phyloP scores from a whole-genome alignment of 163 green algal genomes.

The Chloromonas sp. region DNA sequence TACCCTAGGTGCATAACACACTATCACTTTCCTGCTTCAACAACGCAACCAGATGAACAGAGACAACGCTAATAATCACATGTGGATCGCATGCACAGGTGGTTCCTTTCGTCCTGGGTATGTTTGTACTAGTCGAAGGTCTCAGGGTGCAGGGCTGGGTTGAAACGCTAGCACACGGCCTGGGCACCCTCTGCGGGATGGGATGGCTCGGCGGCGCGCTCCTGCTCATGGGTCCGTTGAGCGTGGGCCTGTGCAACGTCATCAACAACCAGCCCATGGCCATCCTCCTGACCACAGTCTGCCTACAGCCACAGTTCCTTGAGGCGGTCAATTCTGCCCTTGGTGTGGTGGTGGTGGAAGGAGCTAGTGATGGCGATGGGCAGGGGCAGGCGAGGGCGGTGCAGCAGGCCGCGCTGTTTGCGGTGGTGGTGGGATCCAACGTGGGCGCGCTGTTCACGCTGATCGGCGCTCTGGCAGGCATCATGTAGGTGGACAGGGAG shows the following conservation, averaged over 20 bases:
- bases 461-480: slow-evolving; percentile 42
- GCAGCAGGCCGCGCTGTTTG: slow-evolving; percentile 1
- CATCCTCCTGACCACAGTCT: slow-evolving; percentile 41
- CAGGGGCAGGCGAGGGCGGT: background rate
- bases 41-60: background rate
- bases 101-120: slow-evolving; percentile 44
- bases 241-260: slow-evolving; percentile 31
- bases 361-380: background rate
- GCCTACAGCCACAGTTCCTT: slow-evolving; percentile 16
- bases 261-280: slow-evolving; percentile 55
- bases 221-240: slow-evolving; percentile 32
- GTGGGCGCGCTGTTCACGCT: slow-evolving; percentile 40
- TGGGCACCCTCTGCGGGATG: background rate
- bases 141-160: slow-evolving; percentile 33
- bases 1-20: background rate
- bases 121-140: slow-evolving; percentile 45
- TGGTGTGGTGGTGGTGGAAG: background rate
- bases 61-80: background rate
- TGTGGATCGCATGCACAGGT: slow-evolving; percentile 14
- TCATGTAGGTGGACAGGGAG: slow-evolving; percentile 26
- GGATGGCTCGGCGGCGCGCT: slow-evolving; percentile 14
- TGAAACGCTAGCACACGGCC: slow-evolving; percentile 8
- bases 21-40: background rate
- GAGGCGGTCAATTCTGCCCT: background rate
- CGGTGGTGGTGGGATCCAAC: slow-evolving; percentile 21